Evolutionary conservation across 2,329 filamentous ascomycete species (phyloP).

Genomic region (Cladosporium sp.): DNA sequence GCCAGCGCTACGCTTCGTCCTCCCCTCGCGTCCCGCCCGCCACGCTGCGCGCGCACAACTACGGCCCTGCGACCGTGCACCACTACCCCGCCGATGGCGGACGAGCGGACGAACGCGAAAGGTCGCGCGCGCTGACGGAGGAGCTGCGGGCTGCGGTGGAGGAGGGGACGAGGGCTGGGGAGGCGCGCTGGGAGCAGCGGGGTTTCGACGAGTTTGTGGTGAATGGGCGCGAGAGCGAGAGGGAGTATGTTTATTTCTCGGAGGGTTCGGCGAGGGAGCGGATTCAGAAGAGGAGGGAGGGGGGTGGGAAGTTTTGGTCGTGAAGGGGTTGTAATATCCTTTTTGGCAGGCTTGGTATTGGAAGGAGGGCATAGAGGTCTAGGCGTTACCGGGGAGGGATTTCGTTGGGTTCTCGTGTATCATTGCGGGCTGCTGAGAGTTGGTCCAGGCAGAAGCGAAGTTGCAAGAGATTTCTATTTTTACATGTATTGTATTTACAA

Average conservation of each 20-base stretch:
- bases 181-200: not conserved
- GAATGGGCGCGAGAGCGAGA: not conserved
- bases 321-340: not conserved
- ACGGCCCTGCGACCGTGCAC: not conserved
- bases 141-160: not conserved
- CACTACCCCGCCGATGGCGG: not conserved
- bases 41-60: not conserved
- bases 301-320: not conserved
- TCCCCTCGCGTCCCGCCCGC: not conserved
- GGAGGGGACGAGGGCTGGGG: not conserved
- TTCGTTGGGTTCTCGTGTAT: no score
- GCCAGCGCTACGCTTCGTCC: slow-evolving; percentile 1
- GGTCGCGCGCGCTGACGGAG: not conserved
- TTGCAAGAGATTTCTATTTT: not conserved
- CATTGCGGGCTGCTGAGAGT: no score
- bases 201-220: slow-evolving; percentile 1
- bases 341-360: no score
- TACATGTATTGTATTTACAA: no score
- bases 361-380: no score
- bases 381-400: no score
- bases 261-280: slow-evolving; percentile 1
- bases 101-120: not conserved
- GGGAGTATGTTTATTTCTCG: not conserved
- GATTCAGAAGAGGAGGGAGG: not conserved
- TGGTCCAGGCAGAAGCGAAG: no score